Percentiles rank a stretch among this genome's conserved stretches.
Evolutionary conservation across 2,329 filamentous ascomycete genomes (phyloP).

Genomic region (Aspergillus sp.): DNA sequence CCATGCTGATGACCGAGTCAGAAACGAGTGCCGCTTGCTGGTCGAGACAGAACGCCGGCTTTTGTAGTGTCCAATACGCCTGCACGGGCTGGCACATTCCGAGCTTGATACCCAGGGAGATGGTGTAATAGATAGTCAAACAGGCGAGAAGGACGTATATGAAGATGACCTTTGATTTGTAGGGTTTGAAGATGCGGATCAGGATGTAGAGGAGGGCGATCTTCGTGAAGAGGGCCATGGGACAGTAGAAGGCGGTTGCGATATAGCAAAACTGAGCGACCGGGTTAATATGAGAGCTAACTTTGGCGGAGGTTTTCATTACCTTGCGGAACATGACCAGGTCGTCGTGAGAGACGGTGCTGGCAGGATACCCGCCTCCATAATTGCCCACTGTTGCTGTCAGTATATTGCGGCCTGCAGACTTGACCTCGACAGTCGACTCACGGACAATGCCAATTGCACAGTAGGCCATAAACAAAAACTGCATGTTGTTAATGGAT

Average conservation of each 20-base stretch:
- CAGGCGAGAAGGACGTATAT: slow-evolving; percentile 28
- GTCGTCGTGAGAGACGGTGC: slow-evolving; percentile 13
- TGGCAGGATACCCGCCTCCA: slow-evolving; percentile 27
- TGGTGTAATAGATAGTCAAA: slow-evolving; percentile 26
- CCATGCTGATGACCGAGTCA: slow-evolving; percentile 31
- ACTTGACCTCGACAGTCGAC: slow-evolving; percentile 1
- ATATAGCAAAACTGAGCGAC: slow-evolving; percentile 22
- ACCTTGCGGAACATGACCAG: slow-evolving; percentile 20
- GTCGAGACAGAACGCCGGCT: slow-evolving; percentile 23
- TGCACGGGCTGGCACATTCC: slow-evolving; percentile 29
- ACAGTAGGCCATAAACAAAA: slow-evolving; percentile 28
- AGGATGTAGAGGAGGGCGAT: slow-evolving; percentile 30
- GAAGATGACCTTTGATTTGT: slow-evolving; percentile 22
- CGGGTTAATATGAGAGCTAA: neutral
- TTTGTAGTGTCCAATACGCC: slow-evolving; percentile 23
- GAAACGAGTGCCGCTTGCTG: slow-evolving; percentile 28
- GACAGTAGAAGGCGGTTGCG: slow-evolving; percentile 32
- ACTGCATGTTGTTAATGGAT: slow-evolving; percentile 9
- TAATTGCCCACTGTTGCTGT: slow-evolving; percentile 19
- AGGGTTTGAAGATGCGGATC: slow-evolving; percentile 30
- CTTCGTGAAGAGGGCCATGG: slow-evolving; percentile 31
- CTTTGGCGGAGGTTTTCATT: neutral
- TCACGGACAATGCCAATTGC: slow-evolving; percentile 18
- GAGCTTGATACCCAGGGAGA: slow-evolving; percentile 29
- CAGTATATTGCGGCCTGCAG: too few species aligned